Base-by-base conservation (phyloP, 192 early-diverging fungal species). In the Coemansia sp. region DNA sequence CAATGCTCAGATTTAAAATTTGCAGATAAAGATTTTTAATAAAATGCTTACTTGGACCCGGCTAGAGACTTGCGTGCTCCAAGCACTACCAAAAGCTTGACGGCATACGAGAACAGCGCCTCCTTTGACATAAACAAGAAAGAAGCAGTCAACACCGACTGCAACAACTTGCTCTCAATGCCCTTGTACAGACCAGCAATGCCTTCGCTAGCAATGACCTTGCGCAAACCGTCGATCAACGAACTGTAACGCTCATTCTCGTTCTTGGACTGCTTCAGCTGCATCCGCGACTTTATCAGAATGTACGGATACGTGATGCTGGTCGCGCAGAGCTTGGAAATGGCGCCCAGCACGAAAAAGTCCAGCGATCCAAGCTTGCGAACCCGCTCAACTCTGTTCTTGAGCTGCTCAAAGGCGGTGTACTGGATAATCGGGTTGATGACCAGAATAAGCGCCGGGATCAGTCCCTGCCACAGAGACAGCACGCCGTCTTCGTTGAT, bases 361-460 rank as follows among this genome's bases (percentile, higher is more conserved):
- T 99, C 94, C 34, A 94, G 75, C 68, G 86, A 88, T 19, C 85
- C 84, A 17, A 97, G 85, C 40, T 76, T 82, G 69, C 89, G 86
- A 28, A 84, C 60, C 40, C 88, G 78, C 57, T 87, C 82, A 6
- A 84, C 59, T 21, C 69, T 75, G 48, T 82, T 84, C 86, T 93
- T 94, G 61, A 97, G 66, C 79, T 93, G 90, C 84, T 99, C 97
- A 86, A 97, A 99, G 6, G 90, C 91, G 6, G 97, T 98, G 83
- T 97, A 99, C 85, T 99, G 97, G 78, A 99, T 99, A 59, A 99
- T 95, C 46, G 97, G 97, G 84, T 99, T 99, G 83, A 93, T 94
- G 50, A 99, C 97, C 76, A 99, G 84, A 58, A 99, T 92, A 67
- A 99, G 84, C 47, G 97, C 97, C 34, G 97, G 95, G 34, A 90